A percentile compares a stretch with the other conserved stretches of the same genome.
phyloP scores from a whole-genome alignment of 2,329 filamentous ascomycete species.

The Alternaria novae-zelandiae region DNA sequence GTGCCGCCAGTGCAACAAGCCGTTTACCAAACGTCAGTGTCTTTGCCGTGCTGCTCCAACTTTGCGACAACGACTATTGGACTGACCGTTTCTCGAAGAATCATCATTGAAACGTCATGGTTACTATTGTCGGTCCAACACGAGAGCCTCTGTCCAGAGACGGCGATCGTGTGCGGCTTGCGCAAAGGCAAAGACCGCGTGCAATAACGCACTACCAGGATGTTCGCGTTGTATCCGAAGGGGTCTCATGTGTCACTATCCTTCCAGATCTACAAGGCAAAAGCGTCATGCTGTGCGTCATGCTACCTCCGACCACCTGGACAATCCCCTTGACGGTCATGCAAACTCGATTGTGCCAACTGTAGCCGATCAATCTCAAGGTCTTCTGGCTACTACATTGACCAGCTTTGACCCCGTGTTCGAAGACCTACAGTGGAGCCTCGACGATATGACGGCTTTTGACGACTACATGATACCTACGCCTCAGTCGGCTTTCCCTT shows the following conservation, averaged over 20 bases:
- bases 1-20: constrained; percentile 3
- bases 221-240: constrained; percentile 7
- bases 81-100: neutral
- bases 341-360: neutral
- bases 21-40: constrained; percentile 1
- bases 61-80: too few species aligned
- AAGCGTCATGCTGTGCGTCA: neutral
- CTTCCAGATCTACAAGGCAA: neutral
- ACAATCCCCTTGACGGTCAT: neutral
- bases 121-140: neutral
- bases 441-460: neutral
- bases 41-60: neutral
- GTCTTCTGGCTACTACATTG: neutral
- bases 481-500: neutral
- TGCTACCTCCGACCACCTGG: neutral
- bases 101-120: constrained; percentile 2
- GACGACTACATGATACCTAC: neutral
- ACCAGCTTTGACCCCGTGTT: neutral
- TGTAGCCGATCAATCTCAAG: neutral
- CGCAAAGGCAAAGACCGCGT: constrained; percentile 6
- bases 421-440: neutral
- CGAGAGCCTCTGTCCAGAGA: neutral
- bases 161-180: constrained; percentile 9
- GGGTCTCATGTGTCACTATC: neutral
- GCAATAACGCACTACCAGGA: neutral